These are phyloP conservation scores for Atkinsonella texensis DNA, from an alignment of 2,329 filamentous ascomycete genomes.

Conservation along the genomic window DNA sequence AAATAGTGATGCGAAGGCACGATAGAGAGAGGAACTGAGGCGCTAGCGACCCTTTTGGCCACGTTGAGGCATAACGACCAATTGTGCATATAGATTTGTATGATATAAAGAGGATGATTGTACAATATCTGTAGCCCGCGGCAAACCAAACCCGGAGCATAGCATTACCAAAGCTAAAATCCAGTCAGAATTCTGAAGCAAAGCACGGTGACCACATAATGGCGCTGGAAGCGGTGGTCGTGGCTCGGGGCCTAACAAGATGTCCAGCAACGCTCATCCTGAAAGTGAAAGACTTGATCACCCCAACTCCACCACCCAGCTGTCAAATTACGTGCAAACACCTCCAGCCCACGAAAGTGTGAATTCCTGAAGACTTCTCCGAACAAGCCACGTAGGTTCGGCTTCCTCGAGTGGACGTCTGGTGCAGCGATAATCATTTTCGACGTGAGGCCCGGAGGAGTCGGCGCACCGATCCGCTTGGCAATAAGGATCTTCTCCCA, in stretches of 20 bases:
- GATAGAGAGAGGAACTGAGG: no score
- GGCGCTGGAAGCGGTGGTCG: background rate
- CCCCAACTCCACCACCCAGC: constrained; percentile 73
- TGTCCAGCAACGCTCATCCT: constrained; percentile 42
- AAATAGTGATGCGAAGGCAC: no score
- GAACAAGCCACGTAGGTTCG: constrained; percentile 52
- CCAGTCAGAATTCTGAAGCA: background rate
- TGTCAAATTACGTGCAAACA: constrained; percentile 65
- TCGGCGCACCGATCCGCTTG: constrained; percentile 23
- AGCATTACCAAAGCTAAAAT: background rate
- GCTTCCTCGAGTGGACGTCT: constrained; percentile 69
- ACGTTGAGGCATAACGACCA: background rate
- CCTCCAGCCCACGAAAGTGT: constrained; percentile 51
- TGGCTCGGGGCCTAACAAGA: background rate
- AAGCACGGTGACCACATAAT: no score
- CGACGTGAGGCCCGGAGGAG: constrained; percentile 14
- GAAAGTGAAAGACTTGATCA: constrained; percentile 59
- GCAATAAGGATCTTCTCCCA: constrained; percentile 64
- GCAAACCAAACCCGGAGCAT: background rate
- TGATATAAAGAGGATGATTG: constrained; percentile 17
- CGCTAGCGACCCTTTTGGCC: no score
- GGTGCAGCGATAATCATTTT: constrained; percentile 59
- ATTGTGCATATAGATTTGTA: constrained; percentile 10
- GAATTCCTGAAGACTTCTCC: constrained; percentile 35
- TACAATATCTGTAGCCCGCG: constrained; percentile 16